Percentiles rank a stretch among this genome's conserved stretches.
Evolutionary conservation across 805 yeast species (phyloP).

Genomic region (Nakazawaea wickerhamii): DNA sequence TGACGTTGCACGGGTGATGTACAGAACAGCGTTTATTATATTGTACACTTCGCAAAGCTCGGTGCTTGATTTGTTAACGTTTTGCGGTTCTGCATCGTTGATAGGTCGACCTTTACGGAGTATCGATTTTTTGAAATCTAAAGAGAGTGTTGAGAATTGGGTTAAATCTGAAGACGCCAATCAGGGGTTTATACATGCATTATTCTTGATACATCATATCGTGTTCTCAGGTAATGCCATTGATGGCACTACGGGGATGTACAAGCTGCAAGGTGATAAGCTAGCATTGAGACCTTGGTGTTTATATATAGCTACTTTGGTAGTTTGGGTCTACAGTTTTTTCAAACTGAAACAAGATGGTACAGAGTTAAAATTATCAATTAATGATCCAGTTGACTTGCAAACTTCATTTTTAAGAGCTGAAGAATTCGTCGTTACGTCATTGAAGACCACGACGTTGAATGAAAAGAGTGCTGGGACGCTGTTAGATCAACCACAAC

Average conservation of each 20-base stretch:
- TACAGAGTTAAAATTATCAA: background rate
- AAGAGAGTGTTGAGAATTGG: conserved; percentile 19
- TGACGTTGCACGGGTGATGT: conserved; percentile 20
- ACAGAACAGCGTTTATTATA: conserved; percentile 19
- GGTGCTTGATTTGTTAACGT: conserved; percentile 20
- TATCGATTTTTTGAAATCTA: conserved; percentile 18
- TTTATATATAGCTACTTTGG: conserved; percentile 20
- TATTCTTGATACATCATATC: conserved; percentile 20
- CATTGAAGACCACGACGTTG: background rate
- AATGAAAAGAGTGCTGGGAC: conserved; percentile 16
- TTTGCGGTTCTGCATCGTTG: conserved; percentile 20
- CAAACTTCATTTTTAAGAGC: conserved; percentile 2
- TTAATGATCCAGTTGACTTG: conserved; percentile 6
- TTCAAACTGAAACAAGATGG: conserved; percentile 10
- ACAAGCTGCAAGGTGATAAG: conserved; percentile 18
- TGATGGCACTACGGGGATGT: conserved; percentile 4
- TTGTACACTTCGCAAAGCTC: conserved; percentile 18
- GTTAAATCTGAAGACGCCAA: conserved; percentile 17
- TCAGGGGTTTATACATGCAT: conserved; percentile 18
- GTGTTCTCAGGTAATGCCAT: conserved; percentile 15
- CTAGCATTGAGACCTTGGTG: conserved; percentile 24
- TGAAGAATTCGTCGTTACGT: conserved; percentile 12
- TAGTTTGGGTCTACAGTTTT: conserved; percentile 20
- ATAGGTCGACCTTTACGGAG: conserved; percentile 15
- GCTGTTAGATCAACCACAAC: conserved; percentile 14